Evolutionary conservation across 1,139 yeast genomes (phyloP), one percentile per base, ranked within the genome.

Genomic region (Suhomyces anneliseae): DNA sequence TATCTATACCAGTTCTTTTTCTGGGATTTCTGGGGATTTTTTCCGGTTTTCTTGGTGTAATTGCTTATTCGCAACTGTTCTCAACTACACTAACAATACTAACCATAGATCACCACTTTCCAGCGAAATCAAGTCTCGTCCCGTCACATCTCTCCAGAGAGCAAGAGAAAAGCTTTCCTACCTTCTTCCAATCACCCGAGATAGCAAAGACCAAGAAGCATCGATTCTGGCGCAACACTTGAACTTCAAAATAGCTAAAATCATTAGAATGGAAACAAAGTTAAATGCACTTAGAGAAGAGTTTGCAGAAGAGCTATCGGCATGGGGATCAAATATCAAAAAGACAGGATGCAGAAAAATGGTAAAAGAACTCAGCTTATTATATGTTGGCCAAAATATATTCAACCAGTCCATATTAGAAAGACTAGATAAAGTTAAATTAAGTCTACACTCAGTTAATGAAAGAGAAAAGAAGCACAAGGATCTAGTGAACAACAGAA

Each of bases 391-490:
- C n/a, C 78, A 78, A 49, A 55, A 65, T 14, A 63, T 64, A 11
- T 52, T 66, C n/a, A 62, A 61, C 36, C 68, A 66, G 10, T 61
- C 62, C 14, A 44, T 68, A 34, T 60, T 68, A 27, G 74, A 77
- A 45, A 74, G 68, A 51, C 61, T 75, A 48, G 79, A 74, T 39
- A 66, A 61, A 44, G 60, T 79, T 37, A 71, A 69, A 44, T 56
- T 69, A 15, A 76, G 75, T 47, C 61, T 82, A 42, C 60, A 63
- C 6, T 73, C 72, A 46, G 79, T 82, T 2, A 65, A 73, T 40
- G 78, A 78, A 50, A 67, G 86, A 49, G 87, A 82, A 59, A 68
- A 64, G 52, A 75, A 79, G 54, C 68, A 71, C 34, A 68, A 61
- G 27, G 75, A 71, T 27, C 62, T 76, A 43, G 61, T 67, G 40